Percentiles rank a stretch among this genome's conserved stretches.
phyloP scores from a whole-genome alignment of 202 grass and related monocot genomes.

The Panicum hallii region DNA sequence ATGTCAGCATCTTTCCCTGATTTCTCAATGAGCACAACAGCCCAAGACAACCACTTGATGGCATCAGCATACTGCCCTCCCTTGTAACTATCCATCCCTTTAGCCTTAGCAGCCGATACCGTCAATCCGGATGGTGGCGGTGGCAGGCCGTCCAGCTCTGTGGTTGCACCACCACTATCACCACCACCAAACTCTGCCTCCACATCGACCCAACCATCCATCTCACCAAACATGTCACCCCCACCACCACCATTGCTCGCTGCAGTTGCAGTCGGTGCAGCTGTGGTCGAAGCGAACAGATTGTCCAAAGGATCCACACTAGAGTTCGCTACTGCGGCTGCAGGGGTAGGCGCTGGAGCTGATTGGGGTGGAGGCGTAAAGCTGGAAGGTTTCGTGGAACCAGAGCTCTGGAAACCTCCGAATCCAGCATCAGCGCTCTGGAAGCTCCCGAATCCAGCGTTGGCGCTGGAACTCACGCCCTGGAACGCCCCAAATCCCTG shows the following conservation, averaged over 20 bases:
- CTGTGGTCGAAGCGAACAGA: conserved; percentile 73
- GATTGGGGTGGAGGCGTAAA: conserved; percentile 54
- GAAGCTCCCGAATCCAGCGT: conserved; percentile 48
- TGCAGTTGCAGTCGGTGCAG: conserved; percentile 44
- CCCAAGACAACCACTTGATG: conserved; percentile 99
- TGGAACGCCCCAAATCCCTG: conserved; percentile 57
- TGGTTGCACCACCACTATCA: conserved; percentile 67
- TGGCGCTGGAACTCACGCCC: conserved; percentile 26
- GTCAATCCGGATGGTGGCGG: conserved; percentile 80
- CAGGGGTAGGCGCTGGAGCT: conserved; percentile 50
- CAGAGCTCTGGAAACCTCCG: conserved; percentile 47
- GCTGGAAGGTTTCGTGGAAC: conserved; percentile 44
- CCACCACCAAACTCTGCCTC: conserved; percentile 69
- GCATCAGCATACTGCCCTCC: conserved; percentile 96
- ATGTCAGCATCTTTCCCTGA: conserved; percentile 64
- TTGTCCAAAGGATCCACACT: conserved; percentile 68
- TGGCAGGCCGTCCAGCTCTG: conserved; percentile 84
- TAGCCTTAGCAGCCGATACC: conserved; percentile 64
- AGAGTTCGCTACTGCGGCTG: conserved; percentile 43
- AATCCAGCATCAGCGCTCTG: conserved; percentile 45
- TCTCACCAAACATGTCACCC: conserved; percentile 74
- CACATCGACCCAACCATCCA: conserved; percentile 86
- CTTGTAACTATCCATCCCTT: conserved; percentile 97
- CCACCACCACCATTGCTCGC: conserved; percentile 43
- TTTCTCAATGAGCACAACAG: conserved; percentile 80